A percentile compares a stretch with the other conserved stretches of the same genome.
These are phyloP conservation scores for Aurifilum marmelostoma DNA, from an alignment of 2,329 filamentous ascomycete species.

Conservation along the genomic window DNA sequence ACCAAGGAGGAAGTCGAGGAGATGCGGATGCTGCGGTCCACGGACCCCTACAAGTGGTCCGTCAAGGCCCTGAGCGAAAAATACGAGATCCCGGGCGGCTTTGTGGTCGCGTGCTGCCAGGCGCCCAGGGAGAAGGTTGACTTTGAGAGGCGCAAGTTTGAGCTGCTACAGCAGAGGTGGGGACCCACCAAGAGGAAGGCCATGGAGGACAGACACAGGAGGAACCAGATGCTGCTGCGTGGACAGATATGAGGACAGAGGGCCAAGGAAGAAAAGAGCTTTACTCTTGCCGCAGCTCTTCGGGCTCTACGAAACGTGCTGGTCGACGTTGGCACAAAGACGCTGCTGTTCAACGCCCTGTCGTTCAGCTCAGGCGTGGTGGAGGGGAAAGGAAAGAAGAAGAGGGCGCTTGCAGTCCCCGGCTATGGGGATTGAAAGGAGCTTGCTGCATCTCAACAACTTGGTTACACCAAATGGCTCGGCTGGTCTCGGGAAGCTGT, in stretches of 20 bases:
- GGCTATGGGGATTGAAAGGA: background rate
- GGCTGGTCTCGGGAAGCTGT: background rate
- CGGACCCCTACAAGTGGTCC: slow-evolving; percentile 60
- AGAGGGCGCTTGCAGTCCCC: background rate
- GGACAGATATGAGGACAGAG: slow-evolving; percentile 50
- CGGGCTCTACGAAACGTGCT: background rate
- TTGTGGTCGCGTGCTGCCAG: slow-evolving; percentile 62
- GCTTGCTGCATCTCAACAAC: background rate
- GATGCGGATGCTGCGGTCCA: slow-evolving; percentile 58
- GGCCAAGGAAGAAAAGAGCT: background rate
- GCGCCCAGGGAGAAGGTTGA: slow-evolving; percentile 52
- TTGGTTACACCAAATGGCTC: background rate
- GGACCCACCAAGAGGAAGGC: slow-evolving; percentile 59
- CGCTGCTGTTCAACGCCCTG: too few species aligned
- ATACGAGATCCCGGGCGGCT: slow-evolving; percentile 59
- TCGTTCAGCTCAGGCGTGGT: too few species aligned
- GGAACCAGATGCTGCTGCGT: slow-evolving; percentile 55
- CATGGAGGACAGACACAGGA: slow-evolving; percentile 57
- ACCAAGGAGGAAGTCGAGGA: slow-evolving; percentile 59
- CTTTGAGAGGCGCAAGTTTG: slow-evolving; percentile 48
- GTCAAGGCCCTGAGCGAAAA: slow-evolving; percentile 55
- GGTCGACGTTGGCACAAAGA: background rate
- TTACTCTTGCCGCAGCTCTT: background rate
- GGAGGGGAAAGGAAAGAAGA: too few species aligned
- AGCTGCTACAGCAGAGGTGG: slow-evolving; percentile 58